A percentile compares a stretch with the other conserved stretches of the same genome.
Evolutionary conservation across 345 rosid species (phyloP).

Genomic region (Camelina neglecta): DNA sequence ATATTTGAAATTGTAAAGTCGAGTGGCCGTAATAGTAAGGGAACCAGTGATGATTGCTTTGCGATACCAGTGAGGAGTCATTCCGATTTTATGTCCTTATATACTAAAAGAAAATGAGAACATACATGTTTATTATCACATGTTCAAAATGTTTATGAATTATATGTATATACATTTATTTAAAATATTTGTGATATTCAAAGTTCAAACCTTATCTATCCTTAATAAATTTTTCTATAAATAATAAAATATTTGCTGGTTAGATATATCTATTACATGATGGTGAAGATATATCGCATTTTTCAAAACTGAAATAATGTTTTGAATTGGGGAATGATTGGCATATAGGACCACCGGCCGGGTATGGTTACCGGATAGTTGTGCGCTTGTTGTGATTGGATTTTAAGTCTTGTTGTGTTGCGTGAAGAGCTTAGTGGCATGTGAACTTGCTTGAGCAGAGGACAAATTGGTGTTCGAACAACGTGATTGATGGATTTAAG

Average conservation of each 20-base stretch:
- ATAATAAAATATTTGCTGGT: no score
- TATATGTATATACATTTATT: no score
- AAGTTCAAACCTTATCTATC: no score
- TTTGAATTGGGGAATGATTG: not conserved
- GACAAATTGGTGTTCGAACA: not conserved
- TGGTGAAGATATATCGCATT: no score
- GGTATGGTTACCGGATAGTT: not conserved
- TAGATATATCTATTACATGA: not conserved
- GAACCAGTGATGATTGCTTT: not conserved
- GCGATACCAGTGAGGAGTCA: no score
- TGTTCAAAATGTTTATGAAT: not conserved
- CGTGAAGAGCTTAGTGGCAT: not conserved
- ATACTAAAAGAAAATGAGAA: not conserved
- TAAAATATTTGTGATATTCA: not conserved
- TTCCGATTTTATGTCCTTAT: no score
- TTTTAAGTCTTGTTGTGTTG: not conserved
- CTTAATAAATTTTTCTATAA: not conserved
- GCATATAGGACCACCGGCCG: not conserved
- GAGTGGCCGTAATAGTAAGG: no score
- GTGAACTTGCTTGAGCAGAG: not conserved
- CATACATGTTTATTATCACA: not conserved
- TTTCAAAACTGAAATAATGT: no score
- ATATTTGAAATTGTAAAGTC: slow-evolving; percentile 45
- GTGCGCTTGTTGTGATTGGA: not conserved
- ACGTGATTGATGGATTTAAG: not conserved